Conservation (phyloP, 2,329 filamentous ascomycete species). For the Mycosphaerella sp. region DNA sequence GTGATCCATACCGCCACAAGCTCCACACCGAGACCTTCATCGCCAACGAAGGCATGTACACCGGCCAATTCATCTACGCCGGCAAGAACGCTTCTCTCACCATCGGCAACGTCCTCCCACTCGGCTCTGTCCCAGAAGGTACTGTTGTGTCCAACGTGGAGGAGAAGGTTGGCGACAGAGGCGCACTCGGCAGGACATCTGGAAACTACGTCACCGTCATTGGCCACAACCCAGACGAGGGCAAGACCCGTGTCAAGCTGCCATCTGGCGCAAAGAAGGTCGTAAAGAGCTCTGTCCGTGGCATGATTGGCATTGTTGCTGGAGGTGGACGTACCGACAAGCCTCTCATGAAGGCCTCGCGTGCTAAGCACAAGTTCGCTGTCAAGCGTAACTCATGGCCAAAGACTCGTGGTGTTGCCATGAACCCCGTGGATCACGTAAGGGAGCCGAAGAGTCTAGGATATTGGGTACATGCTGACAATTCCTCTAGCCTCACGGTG, state of each 20-base stretch:
- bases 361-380: slow-evolving; percentile 99
- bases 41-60: slow-evolving; percentile 99
- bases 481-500: slow-evolving; percentile 45
- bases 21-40: slow-evolving; percentile 98
- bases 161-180: slow-evolving; percentile 97
- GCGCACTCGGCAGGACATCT: slow-evolving; percentile 90
- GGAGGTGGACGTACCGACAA: slow-evolving; percentile 99
- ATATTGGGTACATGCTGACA: slow-evolving; percentile 26
- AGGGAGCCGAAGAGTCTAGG: slow-evolving; percentile 26
- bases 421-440: slow-evolving; percentile 99
- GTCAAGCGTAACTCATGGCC: slow-evolving; percentile 99
- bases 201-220: slow-evolving; percentile 99
- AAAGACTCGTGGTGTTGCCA: slow-evolving; percentile 99
- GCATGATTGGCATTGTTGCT: slow-evolving; percentile 99
- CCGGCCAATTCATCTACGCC: slow-evolving; percentile 99
- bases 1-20: slow-evolving; percentile 98
- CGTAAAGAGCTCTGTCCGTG: slow-evolving; percentile 81
- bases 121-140: slow-evolving; percentile 94
- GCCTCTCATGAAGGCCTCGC: slow-evolving; percentile 97
- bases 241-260: slow-evolving; percentile 99
- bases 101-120: slow-evolving; percentile 94
- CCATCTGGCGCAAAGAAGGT: slow-evolving; percentile 99
- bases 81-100: slow-evolving; percentile 97
- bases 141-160: slow-evolving; percentile 99
- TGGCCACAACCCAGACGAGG: slow-evolving; percentile 96